Base-by-base conservation (phyloP, 2,329 filamentous ascomycete genomes). In the Fusarium bulbicola region DNA sequence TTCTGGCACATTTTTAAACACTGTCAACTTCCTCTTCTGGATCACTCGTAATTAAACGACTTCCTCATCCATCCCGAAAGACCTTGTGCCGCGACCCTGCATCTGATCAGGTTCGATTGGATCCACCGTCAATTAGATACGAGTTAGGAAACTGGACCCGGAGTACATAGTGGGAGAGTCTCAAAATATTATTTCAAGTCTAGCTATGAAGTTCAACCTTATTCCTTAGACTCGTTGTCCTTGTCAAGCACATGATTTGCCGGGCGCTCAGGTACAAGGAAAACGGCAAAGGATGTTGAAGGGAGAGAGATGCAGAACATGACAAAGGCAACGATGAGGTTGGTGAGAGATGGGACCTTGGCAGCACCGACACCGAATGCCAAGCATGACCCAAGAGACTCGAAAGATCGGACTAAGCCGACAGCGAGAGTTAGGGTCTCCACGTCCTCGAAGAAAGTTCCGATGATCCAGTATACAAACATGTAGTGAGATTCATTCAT, bases 401-500 rank as follows among this genome's bases (percentile, higher is more conserved):
- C 85, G 52, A 87, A 86, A 0, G 84, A 85, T 7, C 86, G 80
- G 9, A 88, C 78, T 4, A 87, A 77, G 3, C 85, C 85, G 4
- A 87, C 85, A 5, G 81, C 83, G 1, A 87, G 80, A 1, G 86
- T 85, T n/a, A 88, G 72, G 0, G 86, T 87, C 73, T 86, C 84
- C 11, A 87, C 78, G 54, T 88, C 85, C 64, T 86, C 81, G 66
- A 86, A 86, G 77, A 87, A 88, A 5, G 85, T 81, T 6, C 85
- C 86, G 3, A 87, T 80, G 20, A 86, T 76, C 85, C 85, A 87
- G 76, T 87, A 87, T 1, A 86, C 83, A 61, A 86, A 87, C 79
- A 87, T 87, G 72, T 85, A 84, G 47, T 87, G 83, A 1, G 84
- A 85, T 70, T 88, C 86, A 64, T 87, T 87, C 78, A 87, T 82